These are phyloP conservation scores for Gossypium lobatum DNA, from an alignment of 441 rosid genomes.

Conservation along the genomic window DNA sequence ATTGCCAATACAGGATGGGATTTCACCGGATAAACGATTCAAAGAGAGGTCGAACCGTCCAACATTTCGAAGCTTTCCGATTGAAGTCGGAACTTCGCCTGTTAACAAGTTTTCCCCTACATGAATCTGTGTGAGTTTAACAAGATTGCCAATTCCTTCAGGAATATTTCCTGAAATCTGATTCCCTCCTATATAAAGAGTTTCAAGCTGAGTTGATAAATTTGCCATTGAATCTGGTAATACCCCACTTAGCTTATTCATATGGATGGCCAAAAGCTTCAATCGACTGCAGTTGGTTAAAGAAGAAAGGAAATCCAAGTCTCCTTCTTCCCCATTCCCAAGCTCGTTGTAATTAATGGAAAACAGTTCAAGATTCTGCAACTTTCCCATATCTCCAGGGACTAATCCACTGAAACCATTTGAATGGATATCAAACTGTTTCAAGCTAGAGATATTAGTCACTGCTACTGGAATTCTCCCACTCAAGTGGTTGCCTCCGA, in stretches of 20 bases:
- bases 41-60: neutral
- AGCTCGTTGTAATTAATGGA: neutral
- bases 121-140: neutral
- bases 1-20: constrained; percentile 10
- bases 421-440: neutral
- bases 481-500: neutral
- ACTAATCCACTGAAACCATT: constrained; percentile 4
- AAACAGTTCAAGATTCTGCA: neutral
- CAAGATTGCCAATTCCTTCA: constrained; percentile 12
- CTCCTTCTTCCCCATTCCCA: constrained; percentile 2
- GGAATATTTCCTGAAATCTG: constrained; percentile 13
- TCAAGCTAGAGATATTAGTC: constrained; percentile 7
- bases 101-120: neutral
- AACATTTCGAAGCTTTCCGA: constrained; percentile 14
- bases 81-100: constrained; percentile 11
- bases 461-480: neutral
- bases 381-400: neutral
- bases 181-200: neutral
- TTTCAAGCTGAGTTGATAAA: constrained; percentile 1
- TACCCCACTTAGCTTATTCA: constrained; percentile 13
- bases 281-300: constrained; percentile 15
- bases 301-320: constrained; percentile 15
- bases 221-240: constrained; percentile 10
- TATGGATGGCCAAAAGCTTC: neutral
- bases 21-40: constrained; percentile 7